phyloP scores from a whole-genome alignment of 2,329 filamentous ascomycete genomes.

The Sclerotinia borealis region DNA sequence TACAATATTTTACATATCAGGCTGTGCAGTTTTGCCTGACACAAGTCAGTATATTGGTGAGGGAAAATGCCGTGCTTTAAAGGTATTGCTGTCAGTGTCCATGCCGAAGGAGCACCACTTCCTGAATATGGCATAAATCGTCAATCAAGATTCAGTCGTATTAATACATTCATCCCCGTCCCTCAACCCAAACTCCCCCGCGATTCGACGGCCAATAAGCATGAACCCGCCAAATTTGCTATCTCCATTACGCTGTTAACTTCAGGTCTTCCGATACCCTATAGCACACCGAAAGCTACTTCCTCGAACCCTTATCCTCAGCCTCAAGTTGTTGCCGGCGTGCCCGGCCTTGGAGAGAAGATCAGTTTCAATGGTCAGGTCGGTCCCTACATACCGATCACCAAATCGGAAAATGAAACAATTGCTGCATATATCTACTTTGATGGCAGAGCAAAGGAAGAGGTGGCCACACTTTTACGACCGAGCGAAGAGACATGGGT shows the following conservation, averaged over 20 bases:
- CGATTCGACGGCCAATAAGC: conserved; percentile 60
- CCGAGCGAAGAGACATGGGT: conserved; percentile 98
- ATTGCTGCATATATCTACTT: conserved; percentile 99
- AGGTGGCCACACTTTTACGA: conserved; percentile 87
- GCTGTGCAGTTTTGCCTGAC: conserved; percentile 26
- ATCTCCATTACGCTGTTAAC: conserved; percentile 96
- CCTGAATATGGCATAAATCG: conserved; percentile 93
- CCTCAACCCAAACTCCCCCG: conserved; percentile 72
- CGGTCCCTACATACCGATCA: conserved; percentile 85
- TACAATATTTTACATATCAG: conserved; percentile 9
- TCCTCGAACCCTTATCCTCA: conserved; percentile 71
- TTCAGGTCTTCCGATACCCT: conserved; percentile 80
- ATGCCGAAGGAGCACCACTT: conserved; percentile 72
- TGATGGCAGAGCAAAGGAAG: conserved; percentile 89
- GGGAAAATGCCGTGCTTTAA: conserved; percentile 87
- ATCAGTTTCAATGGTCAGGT: conserved; percentile 53
- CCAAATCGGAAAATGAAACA: conserved; percentile 89
- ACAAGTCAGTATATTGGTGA: conserved; percentile 15
- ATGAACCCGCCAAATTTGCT: conserved; percentile 91
- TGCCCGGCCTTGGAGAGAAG: conserved; percentile 50
- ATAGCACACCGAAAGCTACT: conserved; percentile 80
- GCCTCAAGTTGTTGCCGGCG: conserved; percentile 71
- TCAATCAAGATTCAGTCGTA: conserved; percentile 82
- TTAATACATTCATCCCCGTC: conserved; percentile 95
- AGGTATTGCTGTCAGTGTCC: conserved; percentile 96